phyloP scores from a whole-genome alignment of 163 green algal species.

The Scenedesmus sp. region DNA sequence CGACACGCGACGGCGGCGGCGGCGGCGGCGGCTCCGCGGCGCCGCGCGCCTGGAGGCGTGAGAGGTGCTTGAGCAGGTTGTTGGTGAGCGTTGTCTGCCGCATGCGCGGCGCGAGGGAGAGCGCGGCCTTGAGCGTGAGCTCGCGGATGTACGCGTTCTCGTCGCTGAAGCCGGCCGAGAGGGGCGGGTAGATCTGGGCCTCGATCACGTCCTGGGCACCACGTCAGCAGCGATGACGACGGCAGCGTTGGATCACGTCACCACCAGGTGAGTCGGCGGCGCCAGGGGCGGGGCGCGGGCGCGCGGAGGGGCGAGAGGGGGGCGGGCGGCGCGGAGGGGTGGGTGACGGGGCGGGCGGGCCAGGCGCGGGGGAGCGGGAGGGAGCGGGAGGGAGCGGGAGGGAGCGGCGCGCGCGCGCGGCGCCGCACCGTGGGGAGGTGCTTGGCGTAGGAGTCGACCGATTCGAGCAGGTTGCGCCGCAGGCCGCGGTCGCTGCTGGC shows the following conservation, averaged over 20 bases:
- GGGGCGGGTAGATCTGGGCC: slow-evolving; percentile 86
- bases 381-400: no score
- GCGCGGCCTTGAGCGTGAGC: slow-evolving; percentile 96
- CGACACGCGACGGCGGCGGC: no score
- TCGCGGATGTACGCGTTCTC: slow-evolving; percentile 93
- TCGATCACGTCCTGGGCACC: slow-evolving; percentile 72
- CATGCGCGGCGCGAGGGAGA: slow-evolving; percentile 92
- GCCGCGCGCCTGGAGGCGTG: slow-evolving; percentile 83
- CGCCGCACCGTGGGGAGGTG: slow-evolving; percentile 56
- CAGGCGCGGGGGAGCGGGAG: no score
- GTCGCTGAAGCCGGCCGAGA: slow-evolving; percentile 88
- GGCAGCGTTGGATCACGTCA: no score
- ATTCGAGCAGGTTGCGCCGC: slow-evolving; percentile 88
- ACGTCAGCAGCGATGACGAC: no score
- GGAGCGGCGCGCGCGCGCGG: no score
- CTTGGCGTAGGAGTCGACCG: slow-evolving; percentile 80
- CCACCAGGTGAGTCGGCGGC: no score
- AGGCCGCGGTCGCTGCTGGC: slow-evolving; percentile 70
- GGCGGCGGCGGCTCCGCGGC: background rate
- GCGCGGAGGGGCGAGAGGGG: no score
- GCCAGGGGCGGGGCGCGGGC: no score
- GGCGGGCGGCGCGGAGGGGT: no score
- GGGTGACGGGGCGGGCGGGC: no score
- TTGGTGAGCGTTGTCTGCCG: slow-evolving; percentile 86
- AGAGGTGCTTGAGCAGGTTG: slow-evolving; percentile 94